These are phyloP conservation scores for Gnomoniopsis smithogilvyi DNA, from an alignment of 2,329 filamentous ascomycete species.

Conservation along the genomic window DNA sequence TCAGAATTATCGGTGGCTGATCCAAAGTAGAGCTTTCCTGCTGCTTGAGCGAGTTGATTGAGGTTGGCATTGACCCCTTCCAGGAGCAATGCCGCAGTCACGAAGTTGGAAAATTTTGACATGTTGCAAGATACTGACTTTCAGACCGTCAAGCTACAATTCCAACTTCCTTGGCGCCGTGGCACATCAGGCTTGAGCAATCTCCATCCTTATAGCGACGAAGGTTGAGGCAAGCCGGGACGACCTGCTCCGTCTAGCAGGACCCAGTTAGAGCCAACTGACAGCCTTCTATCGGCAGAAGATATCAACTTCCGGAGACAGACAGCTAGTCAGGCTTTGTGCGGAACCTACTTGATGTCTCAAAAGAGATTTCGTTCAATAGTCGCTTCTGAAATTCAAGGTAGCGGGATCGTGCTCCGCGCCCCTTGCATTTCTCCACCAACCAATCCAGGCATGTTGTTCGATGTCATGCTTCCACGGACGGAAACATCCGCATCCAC, in stretches of 20 bases:
- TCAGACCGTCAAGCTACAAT: background rate
- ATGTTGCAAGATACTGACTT: background rate
- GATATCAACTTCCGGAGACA: background rate
- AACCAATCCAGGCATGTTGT: slow-evolving; percentile 1
- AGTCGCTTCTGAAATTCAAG: background rate
- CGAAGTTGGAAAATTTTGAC: background rate
- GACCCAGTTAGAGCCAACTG: no score
- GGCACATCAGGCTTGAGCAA: background rate
- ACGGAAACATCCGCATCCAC: slow-evolving; percentile 4
- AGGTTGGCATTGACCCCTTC: slow-evolving; percentile 12
- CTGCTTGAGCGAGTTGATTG: slow-evolving; percentile 15
- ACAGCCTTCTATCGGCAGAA: no score
- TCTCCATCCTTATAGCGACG: background rate
- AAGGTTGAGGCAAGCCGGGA: background rate
- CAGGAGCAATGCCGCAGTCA: background rate
- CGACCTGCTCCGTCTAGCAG: background rate
- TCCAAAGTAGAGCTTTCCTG: slow-evolving; percentile 52
- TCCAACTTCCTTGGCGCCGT: background rate
- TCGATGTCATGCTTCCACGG: background rate
- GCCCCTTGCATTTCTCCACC: slow-evolving; percentile 13
- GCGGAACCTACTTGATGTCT: no score
- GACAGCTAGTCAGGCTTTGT: background rate
- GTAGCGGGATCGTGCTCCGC: background rate
- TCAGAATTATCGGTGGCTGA: slow-evolving; percentile 60
- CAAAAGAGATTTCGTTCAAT: background rate